Percentiles rank a stretch among this genome's conserved stretches.
Conservation (phyloP, 2,329 filamentous ascomycete species). For the Bretziella fagacearum region DNA sequence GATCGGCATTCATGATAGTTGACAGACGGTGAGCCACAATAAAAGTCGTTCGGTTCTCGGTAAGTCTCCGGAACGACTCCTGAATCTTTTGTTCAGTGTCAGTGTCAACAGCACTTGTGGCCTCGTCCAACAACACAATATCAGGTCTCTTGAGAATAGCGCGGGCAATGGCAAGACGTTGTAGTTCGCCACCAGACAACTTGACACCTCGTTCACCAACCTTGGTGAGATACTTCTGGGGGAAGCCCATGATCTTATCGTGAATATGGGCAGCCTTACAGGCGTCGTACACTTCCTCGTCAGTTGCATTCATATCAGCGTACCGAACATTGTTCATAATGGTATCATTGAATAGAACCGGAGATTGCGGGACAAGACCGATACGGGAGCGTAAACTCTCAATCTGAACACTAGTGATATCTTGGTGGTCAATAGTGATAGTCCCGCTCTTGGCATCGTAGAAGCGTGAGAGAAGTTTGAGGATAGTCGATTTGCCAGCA, state of each 20-base stretch:
- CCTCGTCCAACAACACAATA: constrained; percentile 62
- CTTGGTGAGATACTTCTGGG: constrained; percentile 34
- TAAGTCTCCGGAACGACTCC: constrained; percentile 39
- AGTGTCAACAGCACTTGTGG: constrained; percentile 60
- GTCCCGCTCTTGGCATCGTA: constrained; percentile 38
- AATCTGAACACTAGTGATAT: constrained; percentile 37
- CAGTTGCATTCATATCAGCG: constrained; percentile 34
- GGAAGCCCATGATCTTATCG: constrained; percentile 38
- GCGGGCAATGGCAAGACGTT: constrained; percentile 51
- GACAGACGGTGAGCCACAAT: constrained; percentile 53
- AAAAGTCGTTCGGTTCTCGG: constrained; percentile 46
- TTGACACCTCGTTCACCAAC: constrained; percentile 39
- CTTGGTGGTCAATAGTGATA: constrained; percentile 39
- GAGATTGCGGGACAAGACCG: constrained; percentile 38
- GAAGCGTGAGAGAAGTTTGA: constrained; percentile 42
- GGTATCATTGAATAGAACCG: constrained; percentile 40
- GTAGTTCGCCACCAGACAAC: constrained; percentile 49
- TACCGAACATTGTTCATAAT: constrained; percentile 44
- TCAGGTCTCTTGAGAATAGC: constrained; percentile 59
- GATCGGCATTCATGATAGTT: constrained; percentile 52
- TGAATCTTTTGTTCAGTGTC: constrained; percentile 53
- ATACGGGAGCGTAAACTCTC: constrained; percentile 35
- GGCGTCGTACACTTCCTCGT: constrained; percentile 37
- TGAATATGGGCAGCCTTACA: constrained; percentile 40
- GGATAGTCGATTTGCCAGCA: constrained; percentile 40